Evolutionary conservation across 2,329 filamentous ascomycete species (phyloP), one percentile per base, ranked within the genome.

Genomic region (Pseudocercospora fuligena): DNA sequence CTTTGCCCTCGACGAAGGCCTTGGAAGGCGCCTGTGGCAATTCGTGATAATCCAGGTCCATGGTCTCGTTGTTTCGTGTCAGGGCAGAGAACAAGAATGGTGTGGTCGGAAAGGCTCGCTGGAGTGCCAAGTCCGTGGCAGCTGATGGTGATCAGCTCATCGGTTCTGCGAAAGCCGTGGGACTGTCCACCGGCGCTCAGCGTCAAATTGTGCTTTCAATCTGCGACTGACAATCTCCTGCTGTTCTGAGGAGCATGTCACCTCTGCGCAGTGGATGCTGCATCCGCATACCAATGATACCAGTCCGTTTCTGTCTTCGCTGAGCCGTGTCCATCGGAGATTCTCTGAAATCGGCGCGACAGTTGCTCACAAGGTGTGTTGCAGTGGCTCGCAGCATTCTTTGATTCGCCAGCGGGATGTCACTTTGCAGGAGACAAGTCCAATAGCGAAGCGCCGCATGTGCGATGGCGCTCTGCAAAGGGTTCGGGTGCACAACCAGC

Each of bases 401-500:
- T 33, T 33, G 53, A 31, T 57, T 12, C n/a, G 46, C 46, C 8
- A 25, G 40, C 16, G 40, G 12, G 23, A 43, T 21, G 53, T 31
- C 43, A 60, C 57, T 16, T 25, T 61, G 64, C 53, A 23, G 47
- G 40, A 33, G 31, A 33, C 14, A 36, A 40, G 56, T 60, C 64
- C 49, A 54, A 62, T 60, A n/a, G 40, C 56, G 49, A 33, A 11
- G 46, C 53, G 62, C 43, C 47, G 58, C 47, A 23, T 58, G 25
- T 27, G n/a, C 33, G 53, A 64, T 64, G 62, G 40, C 62, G 56
- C 33, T 25, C 36, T 60, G 54, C 54, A 60, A 31, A n/a, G 36
- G 43, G 25, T 57, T 47, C 53, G 61, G 33, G 36, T 27, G 61
- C 16, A 40, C 33, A 49, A 51, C 54, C 43, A 57, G 54, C 54